Conservation (phyloP, 148 eudicot genomes). For the Diospyros lotus region DNA sequence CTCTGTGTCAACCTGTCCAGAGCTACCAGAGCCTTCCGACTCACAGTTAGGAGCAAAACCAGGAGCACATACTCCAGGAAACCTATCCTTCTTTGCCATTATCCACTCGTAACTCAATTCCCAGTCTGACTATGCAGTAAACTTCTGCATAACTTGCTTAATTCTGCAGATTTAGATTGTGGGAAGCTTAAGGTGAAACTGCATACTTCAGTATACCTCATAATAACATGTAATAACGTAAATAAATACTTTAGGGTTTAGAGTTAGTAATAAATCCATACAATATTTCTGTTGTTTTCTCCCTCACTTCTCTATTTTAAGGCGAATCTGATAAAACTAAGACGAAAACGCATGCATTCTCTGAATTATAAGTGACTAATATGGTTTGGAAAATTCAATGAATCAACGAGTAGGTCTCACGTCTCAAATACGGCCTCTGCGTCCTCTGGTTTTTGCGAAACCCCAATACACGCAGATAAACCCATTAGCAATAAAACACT, state of each 20-base stretch:
- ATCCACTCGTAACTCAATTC: slow-evolving; percentile 2
- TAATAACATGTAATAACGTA: neutral
- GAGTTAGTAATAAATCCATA: neutral
- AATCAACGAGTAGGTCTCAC: neutral
- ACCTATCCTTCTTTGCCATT: slow-evolving; percentile 55
- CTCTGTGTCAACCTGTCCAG: slow-evolving; percentile 36
- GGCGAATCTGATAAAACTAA: neutral
- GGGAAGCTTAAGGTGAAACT: neutral
- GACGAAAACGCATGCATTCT: neutral
- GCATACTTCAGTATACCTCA: neutral
- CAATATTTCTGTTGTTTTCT: neutral
- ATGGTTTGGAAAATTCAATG: neutral
- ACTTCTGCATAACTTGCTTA: neutral
- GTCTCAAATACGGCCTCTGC: neutral
- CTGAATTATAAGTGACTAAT: neutral
- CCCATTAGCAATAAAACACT: neutral
- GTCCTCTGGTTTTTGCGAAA: neutral
- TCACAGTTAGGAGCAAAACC: slow-evolving; percentile 34
- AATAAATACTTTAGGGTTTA: neutral
- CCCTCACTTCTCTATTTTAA: neutral
- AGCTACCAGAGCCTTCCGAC: slow-evolving; percentile 58
- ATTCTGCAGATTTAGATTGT: neutral
- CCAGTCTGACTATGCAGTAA: neutral
- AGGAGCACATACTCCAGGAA: slow-evolving; percentile 30
- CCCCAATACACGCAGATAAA: neutral